Conservation (phyloP, 768 basidiomycete species). For the Lentinula sp. region DNA sequence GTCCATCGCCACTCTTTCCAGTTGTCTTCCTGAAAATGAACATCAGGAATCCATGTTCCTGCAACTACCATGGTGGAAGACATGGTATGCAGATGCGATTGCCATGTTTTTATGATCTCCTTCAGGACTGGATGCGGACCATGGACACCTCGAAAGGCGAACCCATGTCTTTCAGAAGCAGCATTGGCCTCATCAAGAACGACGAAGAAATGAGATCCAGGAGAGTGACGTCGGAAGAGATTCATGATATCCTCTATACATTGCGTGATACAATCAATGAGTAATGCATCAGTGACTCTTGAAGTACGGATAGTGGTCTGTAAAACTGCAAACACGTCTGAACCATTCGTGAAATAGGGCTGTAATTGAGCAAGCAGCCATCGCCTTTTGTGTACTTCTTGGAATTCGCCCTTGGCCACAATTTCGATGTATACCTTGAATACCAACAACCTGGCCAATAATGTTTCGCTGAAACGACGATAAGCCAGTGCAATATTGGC, state of each 20-base stretch:
- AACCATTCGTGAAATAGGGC: too few relatives aligned
- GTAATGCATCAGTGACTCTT: too few relatives aligned
- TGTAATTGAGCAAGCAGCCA: too few relatives aligned
- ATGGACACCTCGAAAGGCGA: neutral
- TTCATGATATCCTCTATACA: neutral
- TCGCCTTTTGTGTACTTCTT: too few relatives aligned
- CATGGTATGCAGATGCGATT: neutral
- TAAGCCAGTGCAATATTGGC: neutral
- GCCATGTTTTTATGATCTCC: neutral
- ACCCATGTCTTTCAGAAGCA: neutral
- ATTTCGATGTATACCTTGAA: too few relatives aligned
- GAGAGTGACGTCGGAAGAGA: neutral
- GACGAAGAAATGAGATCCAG: neutral
- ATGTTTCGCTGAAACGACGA: neutral
- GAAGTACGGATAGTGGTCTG: too few relatives aligned
- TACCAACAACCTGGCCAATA: neutral
- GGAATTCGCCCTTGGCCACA: too few relatives aligned
- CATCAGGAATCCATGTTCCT: neutral
- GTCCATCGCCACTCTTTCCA: too few relatives aligned
- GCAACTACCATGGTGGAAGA: neutral
- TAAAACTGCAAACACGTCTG: too few relatives aligned
- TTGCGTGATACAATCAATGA: too few relatives aligned
- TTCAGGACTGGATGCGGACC: neutral
- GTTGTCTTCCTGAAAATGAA: too few relatives aligned
- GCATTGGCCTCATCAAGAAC: neutral